A percentile compares a stretch with the other conserved stretches of the same genome.
phyloP scores from a whole-genome alignment of 345 rosid genomes.

The Mercurialis annua region DNA sequence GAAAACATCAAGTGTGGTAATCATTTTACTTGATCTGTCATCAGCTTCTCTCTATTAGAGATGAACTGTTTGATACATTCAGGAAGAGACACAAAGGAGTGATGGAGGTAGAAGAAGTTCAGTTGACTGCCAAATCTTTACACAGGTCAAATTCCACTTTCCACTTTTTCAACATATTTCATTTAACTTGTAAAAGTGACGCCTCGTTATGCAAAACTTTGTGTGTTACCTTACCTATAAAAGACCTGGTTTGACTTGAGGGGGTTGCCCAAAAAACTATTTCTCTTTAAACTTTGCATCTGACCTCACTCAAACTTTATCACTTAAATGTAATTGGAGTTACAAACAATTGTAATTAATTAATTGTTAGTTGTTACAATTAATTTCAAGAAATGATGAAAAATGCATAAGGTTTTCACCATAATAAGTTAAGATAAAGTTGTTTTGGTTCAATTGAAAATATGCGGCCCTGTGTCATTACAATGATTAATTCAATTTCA shows the following conservation, averaged over 20 bases:
- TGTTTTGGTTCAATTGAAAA: neutral
- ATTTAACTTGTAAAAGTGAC: neutral
- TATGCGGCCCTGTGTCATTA: neutral
- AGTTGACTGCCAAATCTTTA: conserved; percentile 74
- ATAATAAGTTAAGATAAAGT: neutral
- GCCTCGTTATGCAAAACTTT: neutral
- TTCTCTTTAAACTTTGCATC: neutral
- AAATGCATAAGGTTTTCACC: neutral
- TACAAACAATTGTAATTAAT: neutral
- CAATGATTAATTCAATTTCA: neutral
- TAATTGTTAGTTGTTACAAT: no score
- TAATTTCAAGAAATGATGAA: neutral
- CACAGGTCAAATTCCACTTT: conserved; percentile 50
- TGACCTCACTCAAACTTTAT: neutral
- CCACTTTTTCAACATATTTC: neutral
- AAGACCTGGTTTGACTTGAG: neutral
- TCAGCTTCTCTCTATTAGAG: conserved; percentile 84
- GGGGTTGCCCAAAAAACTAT: neutral
- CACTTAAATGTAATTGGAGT: neutral
- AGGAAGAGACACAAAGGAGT: conserved; percentile 90
- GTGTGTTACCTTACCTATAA: neutral
- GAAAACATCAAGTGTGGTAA: neutral
- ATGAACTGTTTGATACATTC: conserved; percentile 93
- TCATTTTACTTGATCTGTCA: conserved; percentile 20
- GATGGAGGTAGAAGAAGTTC: conserved; percentile 87